Base-by-base conservation (phyloP, 2,329 filamentous ascomycete genomes). In the Grosmannia clavigera region DNA sequence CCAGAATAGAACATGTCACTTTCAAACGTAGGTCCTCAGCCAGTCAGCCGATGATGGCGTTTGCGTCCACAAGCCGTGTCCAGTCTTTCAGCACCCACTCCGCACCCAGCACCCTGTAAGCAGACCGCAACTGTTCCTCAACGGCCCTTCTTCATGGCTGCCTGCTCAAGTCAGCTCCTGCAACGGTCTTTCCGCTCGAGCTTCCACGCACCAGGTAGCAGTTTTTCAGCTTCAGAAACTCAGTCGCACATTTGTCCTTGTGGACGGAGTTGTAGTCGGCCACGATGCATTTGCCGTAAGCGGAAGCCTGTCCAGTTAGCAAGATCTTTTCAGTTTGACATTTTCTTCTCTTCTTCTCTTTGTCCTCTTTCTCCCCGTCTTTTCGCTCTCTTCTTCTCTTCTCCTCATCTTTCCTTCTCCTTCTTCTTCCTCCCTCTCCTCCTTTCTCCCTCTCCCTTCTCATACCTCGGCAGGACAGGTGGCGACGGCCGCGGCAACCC, bases 221-320 rank as follows among this genome's bases (percentile, higher is more conserved):
- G 65, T 95, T 80, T 71, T 95, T 96, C 56, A 97, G 72, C 65
- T 76, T 84, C 72, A 94, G 77, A 66, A 99, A 97, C 69, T 96
- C 91, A 61, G 83, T 84, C 5, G 80, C 79, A 69, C 94, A 99
- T 78, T 94, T 94, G 70, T 96, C 90, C 70, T 95, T 95, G 67
- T 91, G 82, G 3, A 96, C 83, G 4, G 90, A 83, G 69, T 92
- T 92, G 74, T 95, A 97, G 70, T 97, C 92, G 48, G 84, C 83
- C 57, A 92, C 81, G 64, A 99, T 85, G 71, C 94, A 99, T 77
- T 91, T 92, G 65, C 92, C 94, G 69, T 97, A 99, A 14, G 82
- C 78, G 3, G 90, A 80, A 58, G 90, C 87, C 92, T 97, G 61
- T 16, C 5, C 10, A 22, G 56, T 61, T 19, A 59, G 58, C 56